Percentiles rank a stretch among this genome's conserved stretches.
These are phyloP conservation scores for Fusarium torulosum DNA, from an alignment of 2,329 filamentous ascomycete genomes.

Conservation along the genomic window DNA sequence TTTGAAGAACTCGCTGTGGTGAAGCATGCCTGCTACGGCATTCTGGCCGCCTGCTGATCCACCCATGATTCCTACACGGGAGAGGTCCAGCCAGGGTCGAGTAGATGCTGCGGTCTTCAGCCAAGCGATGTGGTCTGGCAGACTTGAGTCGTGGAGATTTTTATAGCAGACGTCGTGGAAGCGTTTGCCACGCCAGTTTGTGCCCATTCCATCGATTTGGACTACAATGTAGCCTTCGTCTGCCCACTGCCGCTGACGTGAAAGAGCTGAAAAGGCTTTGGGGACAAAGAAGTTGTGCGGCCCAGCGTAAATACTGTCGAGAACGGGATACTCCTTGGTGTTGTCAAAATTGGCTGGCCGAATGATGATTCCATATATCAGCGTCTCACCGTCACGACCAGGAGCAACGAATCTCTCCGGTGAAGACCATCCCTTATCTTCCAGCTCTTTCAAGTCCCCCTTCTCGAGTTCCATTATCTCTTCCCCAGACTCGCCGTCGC, in stretches of 20 bases:
- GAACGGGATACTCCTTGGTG: constrained; percentile 45
- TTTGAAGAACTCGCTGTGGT: constrained; percentile 49
- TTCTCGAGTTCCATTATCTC: constrained; percentile 35
- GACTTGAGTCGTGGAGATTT: constrained; percentile 47
- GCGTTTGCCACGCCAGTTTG: constrained; percentile 48
- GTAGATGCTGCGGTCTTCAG: constrained; percentile 45
- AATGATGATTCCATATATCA: constrained; percentile 48
- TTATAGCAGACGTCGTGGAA: constrained; percentile 52
- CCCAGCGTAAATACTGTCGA: constrained; percentile 50
- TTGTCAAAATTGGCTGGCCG: constrained; percentile 44
- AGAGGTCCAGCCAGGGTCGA: constrained; percentile 48
- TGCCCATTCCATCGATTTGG: constrained; percentile 51
- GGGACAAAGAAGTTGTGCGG: constrained; percentile 46
- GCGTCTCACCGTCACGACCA: constrained; percentile 47
- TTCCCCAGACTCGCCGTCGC: constrained; percentile 36
- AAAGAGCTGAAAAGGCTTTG: constrained; percentile 43
- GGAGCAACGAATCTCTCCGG: constrained; percentile 45
- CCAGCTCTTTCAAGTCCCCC: neutral
- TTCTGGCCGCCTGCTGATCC: constrained; percentile 51
- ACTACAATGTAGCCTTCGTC: constrained; percentile 51
- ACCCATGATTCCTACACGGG: constrained; percentile 49
- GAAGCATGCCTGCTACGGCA: constrained; percentile 46
- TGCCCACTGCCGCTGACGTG: constrained; percentile 40
- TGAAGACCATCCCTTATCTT: constrained; percentile 29
- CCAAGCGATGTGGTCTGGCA: constrained; percentile 51